Evolutionary conservation across 208 protist species (phyloP).

Genomic region (Angomonas desouzai): DNA sequence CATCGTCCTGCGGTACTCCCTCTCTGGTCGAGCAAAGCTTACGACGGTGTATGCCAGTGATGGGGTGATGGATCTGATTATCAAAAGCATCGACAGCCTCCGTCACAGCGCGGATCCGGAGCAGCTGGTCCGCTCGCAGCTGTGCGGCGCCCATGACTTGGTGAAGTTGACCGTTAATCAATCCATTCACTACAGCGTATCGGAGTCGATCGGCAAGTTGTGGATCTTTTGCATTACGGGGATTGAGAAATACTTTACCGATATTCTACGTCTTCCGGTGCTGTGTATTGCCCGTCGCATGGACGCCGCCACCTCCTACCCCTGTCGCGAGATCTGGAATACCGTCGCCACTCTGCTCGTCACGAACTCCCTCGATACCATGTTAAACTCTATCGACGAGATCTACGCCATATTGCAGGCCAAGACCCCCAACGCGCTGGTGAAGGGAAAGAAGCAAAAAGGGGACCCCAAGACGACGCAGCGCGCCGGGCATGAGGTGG

Average conservation of each 20-base stretch:
- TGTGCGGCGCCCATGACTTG: background rate
- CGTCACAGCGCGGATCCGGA: background rate
- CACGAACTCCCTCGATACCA: background rate
- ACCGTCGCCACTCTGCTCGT: background rate
- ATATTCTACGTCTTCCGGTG: background rate
- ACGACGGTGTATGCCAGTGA: background rate
- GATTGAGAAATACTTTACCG: background rate
- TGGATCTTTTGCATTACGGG: constrained; percentile 4
- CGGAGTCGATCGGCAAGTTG: constrained; percentile 2
- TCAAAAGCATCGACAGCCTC: background rate
- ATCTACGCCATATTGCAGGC: constrained; percentile 4
- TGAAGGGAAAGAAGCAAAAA: constrained; percentile 1
- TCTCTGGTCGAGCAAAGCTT: background rate
- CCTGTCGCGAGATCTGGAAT: background rate
- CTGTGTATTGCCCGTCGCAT: constrained; percentile 5
- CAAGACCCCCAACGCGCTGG: background rate
- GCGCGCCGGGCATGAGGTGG: constrained; percentile 2
- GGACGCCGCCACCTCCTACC: constrained; percentile 7
- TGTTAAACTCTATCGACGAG: background rate
- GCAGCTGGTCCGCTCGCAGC: background rate
- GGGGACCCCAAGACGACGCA: constrained; percentile 13
- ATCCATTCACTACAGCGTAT: background rate
- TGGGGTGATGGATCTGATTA: background rate
- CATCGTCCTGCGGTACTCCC: background rate
- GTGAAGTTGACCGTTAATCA: background rate